A percentile compares a stretch with the other conserved stretches of the same genome.
Evolutionary conservation across 1,139 yeast genomes (phyloP).

Genomic region (Taiozyma sp.): DNA sequence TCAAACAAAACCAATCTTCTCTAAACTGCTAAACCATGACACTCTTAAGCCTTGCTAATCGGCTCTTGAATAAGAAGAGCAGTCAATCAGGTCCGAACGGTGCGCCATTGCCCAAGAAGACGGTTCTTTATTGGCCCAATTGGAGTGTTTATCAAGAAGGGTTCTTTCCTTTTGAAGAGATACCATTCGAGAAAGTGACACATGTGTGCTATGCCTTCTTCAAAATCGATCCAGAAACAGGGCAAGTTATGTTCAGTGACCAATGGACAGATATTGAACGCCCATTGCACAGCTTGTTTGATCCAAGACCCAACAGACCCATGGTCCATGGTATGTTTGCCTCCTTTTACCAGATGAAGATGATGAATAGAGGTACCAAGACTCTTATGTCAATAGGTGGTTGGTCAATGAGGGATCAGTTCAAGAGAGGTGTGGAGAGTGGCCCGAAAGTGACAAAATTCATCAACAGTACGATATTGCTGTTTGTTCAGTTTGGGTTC

Average conservation of each 20-base stretch:
- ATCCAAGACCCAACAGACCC: neutral
- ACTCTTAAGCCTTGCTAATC: constrained; percentile 24
- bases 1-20: constrained; percentile 10
- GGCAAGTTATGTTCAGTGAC: constrained; percentile 53
- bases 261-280: constrained; percentile 63
- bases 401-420: constrained; percentile 60
- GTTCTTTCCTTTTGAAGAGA: constrained; percentile 56
- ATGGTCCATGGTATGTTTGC: constrained; percentile 15
- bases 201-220: constrained; percentile 80
- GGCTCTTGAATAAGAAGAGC: constrained; percentile 12
- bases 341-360: constrained; percentile 20
- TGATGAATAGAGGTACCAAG: constrained; percentile 44
- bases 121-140: constrained; percentile 43
- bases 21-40: constrained; percentile 19
- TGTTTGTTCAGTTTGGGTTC: constrained; percentile 54
- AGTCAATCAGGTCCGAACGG: neutral
- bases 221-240: constrained; percentile 48
- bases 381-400: constrained; percentile 84
- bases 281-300: constrained; percentile 27
- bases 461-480: constrained; percentile 42
- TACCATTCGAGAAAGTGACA: constrained; percentile 54
- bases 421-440: constrained; percentile 42
- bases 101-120: constrained; percentile 14
- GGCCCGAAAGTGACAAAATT: constrained; percentile 39
- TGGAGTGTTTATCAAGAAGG: constrained; percentile 71